Conservation (phyloP, 441 rosid species). For the California macrophylla region DNA sequence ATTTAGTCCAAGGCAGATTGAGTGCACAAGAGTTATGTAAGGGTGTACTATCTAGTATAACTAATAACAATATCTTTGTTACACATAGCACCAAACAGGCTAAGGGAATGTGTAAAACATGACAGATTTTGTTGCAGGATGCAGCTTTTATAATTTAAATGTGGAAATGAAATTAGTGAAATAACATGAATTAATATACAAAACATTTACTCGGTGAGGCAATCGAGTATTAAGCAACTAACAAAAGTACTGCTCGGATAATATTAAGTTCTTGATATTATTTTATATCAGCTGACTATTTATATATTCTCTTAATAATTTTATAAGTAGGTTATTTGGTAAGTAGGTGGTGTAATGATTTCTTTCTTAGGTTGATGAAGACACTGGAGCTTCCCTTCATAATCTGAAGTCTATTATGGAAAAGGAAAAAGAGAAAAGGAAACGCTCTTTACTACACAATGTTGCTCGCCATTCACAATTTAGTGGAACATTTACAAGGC, state of each 20-base stretch:
- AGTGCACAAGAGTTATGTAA: not conserved
- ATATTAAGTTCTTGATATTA: not conserved
- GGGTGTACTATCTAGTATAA: not conserved
- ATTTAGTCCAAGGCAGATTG: not conserved
- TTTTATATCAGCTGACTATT: not conserved
- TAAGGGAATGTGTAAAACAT: not conserved
- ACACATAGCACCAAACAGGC: not conserved
- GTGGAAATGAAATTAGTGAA: not conserved
- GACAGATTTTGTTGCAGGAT: not conserved
- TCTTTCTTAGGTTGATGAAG: conserved; percentile 37
- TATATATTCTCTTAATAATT: not conserved
- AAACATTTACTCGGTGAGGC: not conserved
- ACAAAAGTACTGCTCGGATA: not conserved
- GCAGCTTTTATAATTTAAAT: not conserved
- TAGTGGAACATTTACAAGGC: conserved; percentile 78
- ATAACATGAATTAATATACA: not conserved
- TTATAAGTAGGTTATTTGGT: not conserved
- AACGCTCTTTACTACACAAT: conserved; percentile 42
- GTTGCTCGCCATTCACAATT: conserved; percentile 64
- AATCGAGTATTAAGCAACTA: not conserved
- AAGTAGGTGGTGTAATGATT: not conserved
- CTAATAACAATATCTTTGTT: not conserved
- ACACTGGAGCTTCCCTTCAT: conserved; percentile 40
- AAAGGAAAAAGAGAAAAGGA: conserved; percentile 59
- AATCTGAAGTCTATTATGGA: conserved; percentile 67